These are phyloP conservation scores for Solanum chmielewskii DNA, from an alignment of 257 asterid genomes.

Conservation along the genomic window DNA sequence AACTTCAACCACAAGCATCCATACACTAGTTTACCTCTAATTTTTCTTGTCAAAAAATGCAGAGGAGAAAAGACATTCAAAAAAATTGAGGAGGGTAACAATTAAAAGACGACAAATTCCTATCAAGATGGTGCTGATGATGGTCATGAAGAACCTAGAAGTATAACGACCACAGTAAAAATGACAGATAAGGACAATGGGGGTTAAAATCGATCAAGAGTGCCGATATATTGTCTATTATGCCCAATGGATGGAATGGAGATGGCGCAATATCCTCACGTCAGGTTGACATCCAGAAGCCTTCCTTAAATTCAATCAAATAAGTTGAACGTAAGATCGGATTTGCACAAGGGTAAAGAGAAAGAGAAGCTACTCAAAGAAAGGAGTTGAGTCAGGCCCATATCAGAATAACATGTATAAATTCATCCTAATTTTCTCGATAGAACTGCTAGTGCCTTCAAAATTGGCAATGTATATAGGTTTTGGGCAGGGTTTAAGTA, in stretches of 20 bases:
- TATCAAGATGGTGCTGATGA: neutral
- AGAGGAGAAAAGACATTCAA: neutral
- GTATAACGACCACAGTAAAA: neutral
- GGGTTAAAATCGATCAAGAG: neutral
- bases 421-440: too few relatives aligned
- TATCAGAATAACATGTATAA: neutral
- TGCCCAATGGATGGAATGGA: neutral
- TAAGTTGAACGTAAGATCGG: neutral
- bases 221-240: neutral
- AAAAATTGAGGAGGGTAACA: neutral
- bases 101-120: neutral
- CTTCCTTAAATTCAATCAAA: neutral
- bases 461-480: neutral
- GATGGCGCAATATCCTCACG: neutral
- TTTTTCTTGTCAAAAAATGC: neutral
- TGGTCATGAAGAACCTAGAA: neutral
- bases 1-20: neutral
- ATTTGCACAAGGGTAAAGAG: neutral
- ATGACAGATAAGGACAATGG: neutral
- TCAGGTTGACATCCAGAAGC: neutral
- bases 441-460: too few relatives aligned
- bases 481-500: neutral
- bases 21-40: neutral
- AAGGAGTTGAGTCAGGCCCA: neutral
- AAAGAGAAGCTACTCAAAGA: neutral